phyloP scores from a whole-genome alignment of 1,139 yeast species.

The Candida mesenterica region DNA sequence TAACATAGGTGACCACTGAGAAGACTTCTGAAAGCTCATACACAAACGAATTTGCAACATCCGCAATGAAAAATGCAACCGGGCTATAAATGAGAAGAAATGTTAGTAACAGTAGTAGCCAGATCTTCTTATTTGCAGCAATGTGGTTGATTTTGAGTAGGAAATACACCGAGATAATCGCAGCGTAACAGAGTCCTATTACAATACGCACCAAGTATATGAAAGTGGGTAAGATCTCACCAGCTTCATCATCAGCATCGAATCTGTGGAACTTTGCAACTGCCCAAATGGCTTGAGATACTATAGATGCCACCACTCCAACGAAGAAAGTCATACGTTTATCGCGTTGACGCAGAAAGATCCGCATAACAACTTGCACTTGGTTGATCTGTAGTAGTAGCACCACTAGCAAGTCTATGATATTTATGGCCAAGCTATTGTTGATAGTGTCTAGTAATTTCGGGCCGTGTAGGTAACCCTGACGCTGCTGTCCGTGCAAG shows the following conservation, averaged over 20 bases:
- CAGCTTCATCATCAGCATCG: constrained; percentile 39
- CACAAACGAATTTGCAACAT: constrained; percentile 70
- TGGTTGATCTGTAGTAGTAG: constrained; percentile 66
- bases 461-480: constrained; percentile 58
- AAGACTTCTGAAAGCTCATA: constrained; percentile 71
- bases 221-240: constrained; percentile 72
- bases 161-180: constrained; percentile 59
- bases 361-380: constrained; percentile 71
- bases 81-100: constrained; percentile 62
- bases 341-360: constrained; percentile 70
- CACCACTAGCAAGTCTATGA: constrained; percentile 63
- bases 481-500: constrained; percentile 48
- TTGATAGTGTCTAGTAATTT: constrained; percentile 49
- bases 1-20: constrained; percentile 68
- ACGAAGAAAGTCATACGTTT: constrained; percentile 61
- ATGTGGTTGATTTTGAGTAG: constrained; percentile 56
- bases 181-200: constrained; percentile 69
- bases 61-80: constrained; percentile 74
- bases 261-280: constrained; percentile 52
- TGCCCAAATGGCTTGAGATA: constrained; percentile 71
- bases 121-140: constrained; percentile 47
- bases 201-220: constrained; percentile 77
- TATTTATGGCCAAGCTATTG: constrained; percentile 47
- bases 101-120: constrained; percentile 58
- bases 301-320: constrained; percentile 56